phyloP scores from a whole-genome alignment of 192 early-diverging fungal species.

The Rhizophagus prolifer region DNA sequence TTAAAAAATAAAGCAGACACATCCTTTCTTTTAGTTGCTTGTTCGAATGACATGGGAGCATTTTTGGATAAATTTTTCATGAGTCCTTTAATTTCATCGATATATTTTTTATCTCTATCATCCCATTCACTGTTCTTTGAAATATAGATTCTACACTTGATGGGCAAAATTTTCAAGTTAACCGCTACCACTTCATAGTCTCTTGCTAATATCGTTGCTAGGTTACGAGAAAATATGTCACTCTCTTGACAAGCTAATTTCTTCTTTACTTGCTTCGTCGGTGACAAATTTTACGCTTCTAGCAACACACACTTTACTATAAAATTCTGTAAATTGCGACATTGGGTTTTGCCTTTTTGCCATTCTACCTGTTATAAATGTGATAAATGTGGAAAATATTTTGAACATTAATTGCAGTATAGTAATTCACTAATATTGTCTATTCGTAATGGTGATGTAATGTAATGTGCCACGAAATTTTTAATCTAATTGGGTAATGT shows the following conservation, averaged over 20 bases:
- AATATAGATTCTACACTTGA: neutral
- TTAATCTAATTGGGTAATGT: no score
- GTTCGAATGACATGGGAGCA: neutral
- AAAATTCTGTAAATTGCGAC: no score
- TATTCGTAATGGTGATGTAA: no score
- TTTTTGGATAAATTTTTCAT: neutral
- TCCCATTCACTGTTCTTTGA: neutral
- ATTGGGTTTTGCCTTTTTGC: no score
- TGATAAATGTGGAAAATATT: no score
- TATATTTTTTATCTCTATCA: neutral
- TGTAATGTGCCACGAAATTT: no score
- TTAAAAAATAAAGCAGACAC: neutral
- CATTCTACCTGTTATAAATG: no score
- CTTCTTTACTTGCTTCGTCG: neutral
- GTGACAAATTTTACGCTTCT: neutral
- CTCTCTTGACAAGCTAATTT: neutral
- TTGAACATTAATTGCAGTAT: no score
- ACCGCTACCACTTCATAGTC: neutral
- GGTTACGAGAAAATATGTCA: neutral
- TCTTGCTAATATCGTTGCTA: neutral
- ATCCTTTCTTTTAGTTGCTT: neutral
- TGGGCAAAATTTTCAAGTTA: neutral
- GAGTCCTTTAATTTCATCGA: neutral
- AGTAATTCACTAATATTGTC: no score
- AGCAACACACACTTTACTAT: neutral